Evolutionary conservation across 768 basidiomycete species (phyloP).

Genomic region (Trametes maxima): DNA sequence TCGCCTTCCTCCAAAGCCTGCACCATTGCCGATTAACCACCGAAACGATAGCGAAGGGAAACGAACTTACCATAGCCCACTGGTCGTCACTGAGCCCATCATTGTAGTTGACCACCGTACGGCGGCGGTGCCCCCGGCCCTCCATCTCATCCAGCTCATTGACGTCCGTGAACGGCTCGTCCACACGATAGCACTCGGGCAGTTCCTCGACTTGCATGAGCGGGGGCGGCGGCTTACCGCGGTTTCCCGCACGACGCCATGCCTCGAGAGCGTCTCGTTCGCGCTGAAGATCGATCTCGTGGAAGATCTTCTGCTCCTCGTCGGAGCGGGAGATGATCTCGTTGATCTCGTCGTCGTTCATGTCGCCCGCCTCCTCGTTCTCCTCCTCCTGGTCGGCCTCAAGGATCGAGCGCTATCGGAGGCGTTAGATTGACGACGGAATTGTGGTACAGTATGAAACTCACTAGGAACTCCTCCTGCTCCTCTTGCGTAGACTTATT

Average conservation of each 20-base stretch:
- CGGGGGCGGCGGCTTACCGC: constrained; percentile 72
- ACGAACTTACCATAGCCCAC: constrained; percentile 72
- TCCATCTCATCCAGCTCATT: constrained; percentile 63
- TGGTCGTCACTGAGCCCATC: constrained; percentile 94
- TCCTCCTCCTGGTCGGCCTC: constrained; percentile 91
- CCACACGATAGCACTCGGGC: constrained; percentile 87
- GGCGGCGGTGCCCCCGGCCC: constrained; percentile 83
- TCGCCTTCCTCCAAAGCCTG: constrained; percentile 82
- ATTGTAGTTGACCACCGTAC: constrained; percentile 87
- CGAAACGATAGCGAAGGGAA: neutral
- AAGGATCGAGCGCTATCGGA: constrained; percentile 77
- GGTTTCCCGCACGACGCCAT: constrained; percentile 76
- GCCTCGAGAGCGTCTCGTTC: constrained; percentile 61
- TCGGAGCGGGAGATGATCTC: constrained; percentile 87
- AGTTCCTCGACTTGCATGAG: constrained; percentile 89
- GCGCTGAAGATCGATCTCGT: constrained; percentile 80
- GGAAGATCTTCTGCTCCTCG: constrained; percentile 74
- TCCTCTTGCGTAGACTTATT: constrained; percentile 98
- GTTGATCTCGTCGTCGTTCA: constrained; percentile 95
- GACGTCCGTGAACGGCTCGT: constrained; percentile 74
- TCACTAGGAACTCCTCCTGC: constrained; percentile 90
- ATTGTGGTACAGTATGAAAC: constrained; percentile 31
- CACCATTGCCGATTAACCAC: neutral
- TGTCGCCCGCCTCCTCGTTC: constrained; percentile 87
- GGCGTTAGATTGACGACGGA: constrained; percentile 11